Conservation (phyloP, 768 basidiomycete species). For the Austroboletus eburneus region DNA sequence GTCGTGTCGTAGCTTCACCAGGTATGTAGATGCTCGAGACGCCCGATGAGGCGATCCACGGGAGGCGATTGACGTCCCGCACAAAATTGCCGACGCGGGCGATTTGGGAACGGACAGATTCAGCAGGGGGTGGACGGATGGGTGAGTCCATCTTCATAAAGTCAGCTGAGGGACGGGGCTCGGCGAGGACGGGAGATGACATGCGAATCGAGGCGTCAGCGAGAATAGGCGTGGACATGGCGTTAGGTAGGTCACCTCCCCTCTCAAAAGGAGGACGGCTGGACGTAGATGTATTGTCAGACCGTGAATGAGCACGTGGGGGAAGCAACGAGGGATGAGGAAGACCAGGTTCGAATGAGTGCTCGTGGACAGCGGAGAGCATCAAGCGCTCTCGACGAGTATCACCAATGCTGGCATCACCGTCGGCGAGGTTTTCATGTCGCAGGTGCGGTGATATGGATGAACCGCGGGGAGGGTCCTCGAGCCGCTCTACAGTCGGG, state of each 20-base stretch:
- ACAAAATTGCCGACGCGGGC: conserved; percentile 35
- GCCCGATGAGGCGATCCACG: conserved; percentile 45
- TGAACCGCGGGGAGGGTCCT: conserved; percentile 21
- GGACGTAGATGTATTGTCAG: conserved; percentile 20
- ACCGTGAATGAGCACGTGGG: conserved; percentile 17
- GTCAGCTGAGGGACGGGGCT: conserved; percentile 41
- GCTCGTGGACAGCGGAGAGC: conserved; percentile 24
- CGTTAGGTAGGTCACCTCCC: conserved; percentile 21
- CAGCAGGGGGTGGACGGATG: conserved; percentile 36
- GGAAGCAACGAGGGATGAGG: conserved; percentile 9
- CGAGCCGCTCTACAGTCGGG: conserved; percentile 27
- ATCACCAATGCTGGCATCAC: conserved; percentile 18
- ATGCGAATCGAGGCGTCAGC: conserved; percentile 21
- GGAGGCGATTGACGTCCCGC: conserved; percentile 37
- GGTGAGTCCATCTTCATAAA: conserved; percentile 48
- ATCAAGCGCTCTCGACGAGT: conserved; percentile 23
- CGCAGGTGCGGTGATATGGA: conserved; percentile 23
- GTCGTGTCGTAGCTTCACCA: conserved; percentile 28
- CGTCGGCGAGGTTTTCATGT: conserved; percentile 14
- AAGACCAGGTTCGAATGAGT: conserved; percentile 16
- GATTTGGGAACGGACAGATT: conserved; percentile 35
- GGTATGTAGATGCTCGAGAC: conserved; percentile 48
- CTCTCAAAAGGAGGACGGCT: conserved; percentile 23
- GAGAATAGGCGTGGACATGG: conserved; percentile 30
- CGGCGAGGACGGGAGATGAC: conserved; percentile 37